Evolutionary conservation across 306 rosid species (phyloP).

Genomic region (Trichosanthes cucumerina): DNA sequence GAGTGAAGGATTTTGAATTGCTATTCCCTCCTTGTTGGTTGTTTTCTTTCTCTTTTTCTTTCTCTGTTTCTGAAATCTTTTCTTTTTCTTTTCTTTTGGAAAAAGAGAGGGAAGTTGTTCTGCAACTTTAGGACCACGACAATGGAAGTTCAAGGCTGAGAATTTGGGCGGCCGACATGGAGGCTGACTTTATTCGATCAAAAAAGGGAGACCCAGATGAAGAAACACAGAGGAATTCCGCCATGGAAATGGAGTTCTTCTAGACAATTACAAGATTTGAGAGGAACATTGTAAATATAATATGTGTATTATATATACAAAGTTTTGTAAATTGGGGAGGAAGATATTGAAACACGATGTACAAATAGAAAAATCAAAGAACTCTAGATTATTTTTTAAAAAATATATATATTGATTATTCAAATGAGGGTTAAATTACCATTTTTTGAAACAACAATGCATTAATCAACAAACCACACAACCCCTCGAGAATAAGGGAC

Average conservation of each 20-base stretch:
- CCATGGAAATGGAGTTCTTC: neutral
- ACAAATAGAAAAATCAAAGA: too few relatives aligned
- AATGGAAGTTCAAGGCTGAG: slow-evolving; percentile 4
- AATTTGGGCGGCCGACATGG: neutral
- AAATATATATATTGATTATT: too few relatives aligned
- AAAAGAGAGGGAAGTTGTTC: neutral
- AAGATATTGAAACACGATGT: too few relatives aligned
- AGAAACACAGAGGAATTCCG: neutral
- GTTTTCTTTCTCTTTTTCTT: neutral
- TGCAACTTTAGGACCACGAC: slow-evolving; percentile 9
- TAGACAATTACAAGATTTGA: neutral
- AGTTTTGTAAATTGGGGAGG: too few relatives aligned
- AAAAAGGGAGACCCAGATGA: neutral
- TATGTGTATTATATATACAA: neutral
- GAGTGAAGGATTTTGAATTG: slow-evolving; percentile 28
- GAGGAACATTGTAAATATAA: neutral
- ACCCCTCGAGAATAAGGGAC: too few relatives aligned
- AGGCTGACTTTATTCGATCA: neutral
- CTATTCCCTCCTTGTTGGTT: slow-evolving; percentile 40
- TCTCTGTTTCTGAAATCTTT: slow-evolving; percentile 1
- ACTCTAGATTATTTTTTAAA: too few relatives aligned
- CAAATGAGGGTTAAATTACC: too few relatives aligned
- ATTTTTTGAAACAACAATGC: too few relatives aligned
- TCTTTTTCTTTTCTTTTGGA: neutral
- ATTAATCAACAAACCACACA: too few relatives aligned